Evolutionary conservation across 768 basidiomycete species (phyloP), one percentile per base, ranked within the genome.

Genomic region (Trametopsis cervina): DNA sequence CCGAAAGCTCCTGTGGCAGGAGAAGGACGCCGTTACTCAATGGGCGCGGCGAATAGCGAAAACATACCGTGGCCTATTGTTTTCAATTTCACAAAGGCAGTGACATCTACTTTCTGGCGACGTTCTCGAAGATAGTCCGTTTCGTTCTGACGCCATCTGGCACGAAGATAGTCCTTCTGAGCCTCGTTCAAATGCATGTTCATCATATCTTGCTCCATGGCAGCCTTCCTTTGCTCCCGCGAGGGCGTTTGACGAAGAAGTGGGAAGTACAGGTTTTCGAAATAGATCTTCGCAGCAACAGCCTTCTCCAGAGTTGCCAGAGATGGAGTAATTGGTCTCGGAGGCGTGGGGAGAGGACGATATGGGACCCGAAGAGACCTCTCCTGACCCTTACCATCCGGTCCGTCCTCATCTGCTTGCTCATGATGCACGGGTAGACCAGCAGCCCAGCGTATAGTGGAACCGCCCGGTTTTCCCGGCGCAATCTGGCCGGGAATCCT

Each of bases 221-320:
- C 85, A 23, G 83, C 65, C 56, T 83, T 74, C 49, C 95, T 76
- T 63, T 89, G 83, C 63, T 95, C 92, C 25, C 95, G 79, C 50
- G 86, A 87, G 42, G 89, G 81, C 24, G 85, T 77, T 51, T 91
- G 85, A 55, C 89, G 85, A 60, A 93, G 78, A 46, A 93, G 75
- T 24, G 80, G 83, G 67, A 88, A 94, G 66, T 87, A 94, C 24
- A 85, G 74, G 61, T 88, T 91, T 74, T 90, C 89, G 67, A 98
- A 96, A 75, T 83, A 96, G 69, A 97, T 89, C 62, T 88, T 81
- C 35, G 88, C 83, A 26, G 93, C 85, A 50, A 92, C 89, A 43
- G 93, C 90, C 64, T 88, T 93, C 66, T 99, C 94, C 60, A 97
- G 73, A 24, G 95, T 96, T 37, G 83, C 75, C 48, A 99, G 74